Percentiles rank a stretch among this genome's conserved stretches.
phyloP scores from a whole-genome alignment of 1,139 yeast genomes.

The Scheffersomyces insectosa region DNA sequence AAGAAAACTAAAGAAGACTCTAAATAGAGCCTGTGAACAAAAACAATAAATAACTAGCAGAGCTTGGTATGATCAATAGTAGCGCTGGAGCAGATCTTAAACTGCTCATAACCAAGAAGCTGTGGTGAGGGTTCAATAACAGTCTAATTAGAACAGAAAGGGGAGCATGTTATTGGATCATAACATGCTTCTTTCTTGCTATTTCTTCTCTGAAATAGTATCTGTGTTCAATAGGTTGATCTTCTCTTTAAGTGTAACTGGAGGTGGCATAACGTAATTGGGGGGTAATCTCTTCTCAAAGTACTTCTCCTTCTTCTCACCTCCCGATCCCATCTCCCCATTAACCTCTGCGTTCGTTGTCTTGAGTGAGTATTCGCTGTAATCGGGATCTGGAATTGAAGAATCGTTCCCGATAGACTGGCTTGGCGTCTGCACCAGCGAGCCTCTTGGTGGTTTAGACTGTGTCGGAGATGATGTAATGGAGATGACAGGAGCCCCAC shows the following conservation, averaged over 20 bases:
- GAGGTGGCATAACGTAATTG: slow-evolving; percentile 17
- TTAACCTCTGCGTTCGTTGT: slow-evolving; percentile 36
- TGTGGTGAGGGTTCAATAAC: too few species aligned
- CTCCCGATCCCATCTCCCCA: slow-evolving; percentile 22
- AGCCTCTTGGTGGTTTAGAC: too few species aligned
- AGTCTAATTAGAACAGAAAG: too few species aligned
- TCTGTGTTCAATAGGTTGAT: slow-evolving; percentile 26
- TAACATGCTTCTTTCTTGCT: background rate
- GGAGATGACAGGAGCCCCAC: too few species aligned
- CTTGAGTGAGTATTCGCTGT: slow-evolving; percentile 24
- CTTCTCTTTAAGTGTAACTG: slow-evolving; percentile 32
- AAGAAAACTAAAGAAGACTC: too few species aligned
- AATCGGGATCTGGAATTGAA: slow-evolving; percentile 7
- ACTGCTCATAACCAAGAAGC: too few species aligned
- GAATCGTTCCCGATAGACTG: background rate
- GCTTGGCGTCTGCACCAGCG: background rate
- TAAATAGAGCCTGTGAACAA: too few species aligned
- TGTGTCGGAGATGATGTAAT: too few species aligned
- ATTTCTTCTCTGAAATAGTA: slow-evolving; percentile 3
- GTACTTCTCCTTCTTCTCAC: slow-evolving; percentile 2
- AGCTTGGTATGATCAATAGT: too few species aligned
- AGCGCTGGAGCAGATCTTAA: too few species aligned
- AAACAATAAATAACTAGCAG: too few species aligned
- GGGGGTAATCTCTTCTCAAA: slow-evolving; percentile 11
- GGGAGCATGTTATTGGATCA: too few species aligned